These are phyloP conservation scores for Gossypium mustelinum DNA, from an alignment of 345 rosid species.

Conservation along the genomic window DNA sequence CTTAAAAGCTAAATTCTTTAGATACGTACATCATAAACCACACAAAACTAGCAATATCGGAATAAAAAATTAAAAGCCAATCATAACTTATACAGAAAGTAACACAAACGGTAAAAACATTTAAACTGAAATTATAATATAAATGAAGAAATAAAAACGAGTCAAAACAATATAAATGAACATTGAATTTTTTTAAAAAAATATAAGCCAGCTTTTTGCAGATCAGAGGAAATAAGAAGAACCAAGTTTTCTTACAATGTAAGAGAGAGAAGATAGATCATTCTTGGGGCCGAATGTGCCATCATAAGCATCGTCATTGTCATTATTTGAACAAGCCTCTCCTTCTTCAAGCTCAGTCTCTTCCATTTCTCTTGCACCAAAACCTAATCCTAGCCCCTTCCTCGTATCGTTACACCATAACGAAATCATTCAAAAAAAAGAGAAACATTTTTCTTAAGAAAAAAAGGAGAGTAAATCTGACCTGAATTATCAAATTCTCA, in stretches of 20 bases:
- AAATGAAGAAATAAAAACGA: neutral
- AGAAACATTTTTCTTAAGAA: neutral
- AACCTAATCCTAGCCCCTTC: slow-evolving; percentile 49
- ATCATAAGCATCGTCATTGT: slow-evolving; percentile 28
- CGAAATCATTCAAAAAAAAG: slow-evolving; percentile 35
- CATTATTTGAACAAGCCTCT: slow-evolving; percentile 61
- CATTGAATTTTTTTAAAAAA: neutral
- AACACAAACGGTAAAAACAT: slow-evolving; percentile 12
- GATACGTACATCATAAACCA: slow-evolving; percentile 11
- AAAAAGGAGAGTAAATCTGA: slow-evolving; percentile 10
- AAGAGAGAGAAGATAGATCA: slow-evolving; percentile 76
- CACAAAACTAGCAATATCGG: neutral
- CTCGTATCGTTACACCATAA: slow-evolving; percentile 43
- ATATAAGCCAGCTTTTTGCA: neutral
- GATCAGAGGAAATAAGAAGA: neutral
- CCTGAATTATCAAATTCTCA: slow-evolving; percentile 3
- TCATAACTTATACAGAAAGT: slow-evolving; percentile 3
- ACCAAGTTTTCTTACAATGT: slow-evolving; percentile 51
- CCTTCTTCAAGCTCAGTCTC: slow-evolving; percentile 79
- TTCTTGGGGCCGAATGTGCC: slow-evolving; percentile 59
- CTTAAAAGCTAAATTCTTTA: neutral
- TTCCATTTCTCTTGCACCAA: slow-evolving; percentile 39
- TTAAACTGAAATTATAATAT: neutral
- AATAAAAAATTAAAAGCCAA: slow-evolving; percentile 4
- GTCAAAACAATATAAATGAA: neutral